A percentile compares a stretch with the other conserved stretches of the same genome.
phyloP scores from a whole-genome alignment of 192 early-diverging fungal genomes.

The Entophlyctis luteolus region DNA sequence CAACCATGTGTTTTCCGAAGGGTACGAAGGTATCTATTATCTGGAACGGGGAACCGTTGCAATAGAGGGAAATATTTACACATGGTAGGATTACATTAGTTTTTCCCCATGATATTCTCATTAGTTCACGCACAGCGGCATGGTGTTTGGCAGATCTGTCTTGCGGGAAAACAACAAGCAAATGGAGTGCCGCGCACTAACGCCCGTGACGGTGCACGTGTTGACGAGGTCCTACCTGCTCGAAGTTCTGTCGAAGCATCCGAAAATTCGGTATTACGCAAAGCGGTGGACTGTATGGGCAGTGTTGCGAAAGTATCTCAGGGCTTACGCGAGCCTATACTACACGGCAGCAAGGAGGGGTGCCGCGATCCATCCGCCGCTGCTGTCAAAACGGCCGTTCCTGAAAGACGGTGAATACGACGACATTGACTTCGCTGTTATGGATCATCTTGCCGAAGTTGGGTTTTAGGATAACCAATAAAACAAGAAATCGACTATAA shows the following conservation, averaged over 20 bases:
- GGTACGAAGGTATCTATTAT: constrained; percentile 51
- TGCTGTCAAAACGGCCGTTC: constrained; percentile 37
- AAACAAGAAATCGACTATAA: not conserved
- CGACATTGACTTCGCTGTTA: constrained; percentile 47
- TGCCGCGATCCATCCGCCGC: constrained; percentile 38
- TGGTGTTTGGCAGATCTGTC: constrained; percentile 42
- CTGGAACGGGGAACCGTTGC: constrained; percentile 44
- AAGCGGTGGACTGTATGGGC: constrained; percentile 54
- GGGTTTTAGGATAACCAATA: constrained; percentile 26
- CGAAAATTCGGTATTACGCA: constrained; percentile 51
- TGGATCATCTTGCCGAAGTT: constrained; percentile 48
- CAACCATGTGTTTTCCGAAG: constrained; percentile 43
- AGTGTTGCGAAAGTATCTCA: constrained; percentile 40
- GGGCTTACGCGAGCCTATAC: constrained; percentile 43
- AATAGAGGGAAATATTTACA: constrained; percentile 48
- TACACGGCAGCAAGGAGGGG: constrained; percentile 47
- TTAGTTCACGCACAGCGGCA: constrained; percentile 18
- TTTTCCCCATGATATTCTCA: not conserved
- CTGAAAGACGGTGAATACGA: constrained; percentile 46
- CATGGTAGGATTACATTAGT: constrained; percentile 29
- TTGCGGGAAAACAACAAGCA: constrained; percentile 43
- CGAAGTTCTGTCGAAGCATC: constrained; percentile 33
- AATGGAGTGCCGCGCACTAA: constrained; percentile 47
- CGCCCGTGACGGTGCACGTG: constrained; percentile 36
- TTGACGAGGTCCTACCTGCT: constrained; percentile 28